phyloP scores from a whole-genome alignment of 1,284 basidiomycete genomes.

The Mycena sp. region DNA sequence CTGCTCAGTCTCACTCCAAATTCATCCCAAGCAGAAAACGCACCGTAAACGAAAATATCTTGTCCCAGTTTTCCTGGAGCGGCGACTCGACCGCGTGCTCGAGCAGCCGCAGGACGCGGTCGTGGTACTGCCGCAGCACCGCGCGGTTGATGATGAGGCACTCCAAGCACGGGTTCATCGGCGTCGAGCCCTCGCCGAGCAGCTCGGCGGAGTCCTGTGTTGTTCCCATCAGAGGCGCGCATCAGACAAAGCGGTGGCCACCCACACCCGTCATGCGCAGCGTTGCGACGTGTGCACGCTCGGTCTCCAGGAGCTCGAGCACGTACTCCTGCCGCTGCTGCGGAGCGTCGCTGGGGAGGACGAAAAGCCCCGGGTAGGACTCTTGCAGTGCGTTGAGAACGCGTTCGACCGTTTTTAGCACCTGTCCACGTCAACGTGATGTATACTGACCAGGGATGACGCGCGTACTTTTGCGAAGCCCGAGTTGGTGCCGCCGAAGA shows the following conservation, averaged over 20 bases:
- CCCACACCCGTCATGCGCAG: slow-evolving; percentile 35
- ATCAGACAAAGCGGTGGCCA: slow-evolving; percentile 32
- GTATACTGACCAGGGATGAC: background rate
- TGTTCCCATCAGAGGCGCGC: background rate
- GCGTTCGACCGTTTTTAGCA: slow-evolving; percentile 47
- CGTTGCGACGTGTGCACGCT: slow-evolving; percentile 41
- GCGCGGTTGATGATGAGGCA: slow-evolving; percentile 43
- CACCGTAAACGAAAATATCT: slow-evolving; percentile 45
- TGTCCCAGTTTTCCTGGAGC: slow-evolving; percentile 40
- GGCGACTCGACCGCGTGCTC: slow-evolving; percentile 26
- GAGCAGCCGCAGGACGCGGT: slow-evolving; percentile 38
- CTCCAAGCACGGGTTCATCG: slow-evolving; percentile 42
- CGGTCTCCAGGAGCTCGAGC: slow-evolving; percentile 43
- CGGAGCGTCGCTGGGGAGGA: slow-evolving; percentile 37
- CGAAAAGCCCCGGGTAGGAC: slow-evolving; percentile 48
- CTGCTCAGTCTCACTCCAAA: too few species aligned
- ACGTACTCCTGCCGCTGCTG: slow-evolving; percentile 37
- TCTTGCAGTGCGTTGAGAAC: slow-evolving; percentile 46
- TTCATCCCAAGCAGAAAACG: slow-evolving; percentile 1
- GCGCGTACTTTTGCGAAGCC: slow-evolving; percentile 47
- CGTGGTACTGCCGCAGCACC: slow-evolving; percentile 46
- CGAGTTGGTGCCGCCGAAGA: slow-evolving; percentile 42
- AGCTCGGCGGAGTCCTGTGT: slow-evolving; percentile 43
- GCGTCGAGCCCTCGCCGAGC: slow-evolving; percentile 38
- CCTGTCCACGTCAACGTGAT: slow-evolving; percentile 31